Percentiles rank a stretch among this genome's conserved stretches.
These are phyloP conservation scores for Ascochyta viciae-villosae DNA, from an alignment of 2,329 filamentous ascomycete species.

Conservation along the genomic window DNA sequence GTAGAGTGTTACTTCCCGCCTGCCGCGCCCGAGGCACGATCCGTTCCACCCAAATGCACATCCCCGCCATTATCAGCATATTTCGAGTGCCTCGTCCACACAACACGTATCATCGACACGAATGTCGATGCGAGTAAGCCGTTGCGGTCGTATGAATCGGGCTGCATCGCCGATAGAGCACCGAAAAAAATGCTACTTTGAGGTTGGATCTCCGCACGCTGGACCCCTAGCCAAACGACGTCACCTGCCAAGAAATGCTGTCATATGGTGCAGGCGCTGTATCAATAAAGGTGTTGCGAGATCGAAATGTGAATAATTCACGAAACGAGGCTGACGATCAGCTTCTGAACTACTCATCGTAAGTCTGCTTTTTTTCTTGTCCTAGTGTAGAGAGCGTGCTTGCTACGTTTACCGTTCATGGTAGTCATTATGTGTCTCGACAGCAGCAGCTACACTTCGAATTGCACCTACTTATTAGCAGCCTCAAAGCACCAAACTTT, in stretches of 20 bases:
- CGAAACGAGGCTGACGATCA: constrained; percentile 3
- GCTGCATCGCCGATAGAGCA: constrained; percentile 26
- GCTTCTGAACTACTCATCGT: not conserved
- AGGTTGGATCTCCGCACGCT: constrained; percentile 17
- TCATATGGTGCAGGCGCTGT: constrained; percentile 22
- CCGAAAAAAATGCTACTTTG: constrained; percentile 9
- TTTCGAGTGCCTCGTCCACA: not conserved
- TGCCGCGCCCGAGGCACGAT: not conserved
- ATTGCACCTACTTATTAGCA: not conserved
- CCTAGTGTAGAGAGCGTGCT: not conserved
- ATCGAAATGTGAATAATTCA: constrained; percentile 3
- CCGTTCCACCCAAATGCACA: not conserved
- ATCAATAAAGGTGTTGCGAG: constrained; percentile 18
- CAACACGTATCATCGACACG: constrained; percentile 6
- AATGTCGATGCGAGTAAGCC: constrained; percentile 1
- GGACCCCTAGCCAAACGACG: constrained; percentile 31
- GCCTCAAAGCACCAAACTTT: not conserved
- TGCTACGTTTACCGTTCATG: not conserved
- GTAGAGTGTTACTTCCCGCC: not conserved
- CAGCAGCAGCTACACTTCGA: not conserved
- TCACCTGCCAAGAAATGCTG: constrained; percentile 38
- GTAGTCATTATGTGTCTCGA: not conserved
- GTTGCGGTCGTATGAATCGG: constrained; percentile 8
- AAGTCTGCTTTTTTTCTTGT: not conserved
- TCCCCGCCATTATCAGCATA: not conserved